Percentiles rank a stretch among this genome's conserved stretches.
Conservation (phyloP, 306 rosid species). For the Acacia crassicarpa region DNA sequence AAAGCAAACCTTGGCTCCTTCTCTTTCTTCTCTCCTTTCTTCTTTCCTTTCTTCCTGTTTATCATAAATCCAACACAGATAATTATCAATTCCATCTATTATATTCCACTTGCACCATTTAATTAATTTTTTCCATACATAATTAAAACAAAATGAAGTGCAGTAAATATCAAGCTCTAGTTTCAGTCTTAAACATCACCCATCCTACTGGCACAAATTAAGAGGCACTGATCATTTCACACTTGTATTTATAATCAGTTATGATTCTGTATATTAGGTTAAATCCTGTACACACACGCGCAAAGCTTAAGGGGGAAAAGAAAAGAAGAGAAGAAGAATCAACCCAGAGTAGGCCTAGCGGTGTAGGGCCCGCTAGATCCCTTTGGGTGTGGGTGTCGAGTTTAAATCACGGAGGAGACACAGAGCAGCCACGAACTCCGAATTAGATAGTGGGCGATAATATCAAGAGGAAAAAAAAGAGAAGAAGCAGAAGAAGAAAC, state of each 20-base stretch:
- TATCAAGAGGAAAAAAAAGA: not conserved
- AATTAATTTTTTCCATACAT: not conserved
- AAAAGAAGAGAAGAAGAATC: too few relatives aligned
- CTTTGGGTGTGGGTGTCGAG: too few relatives aligned
- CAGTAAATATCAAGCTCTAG: not conserved
- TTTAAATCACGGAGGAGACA: too few relatives aligned
- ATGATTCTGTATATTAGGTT: not conserved
- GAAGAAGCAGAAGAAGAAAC: not conserved
- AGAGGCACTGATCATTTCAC: not conserved
- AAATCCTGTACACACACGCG: not conserved
- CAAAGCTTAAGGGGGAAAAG: not conserved
- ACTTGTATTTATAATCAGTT: not conserved
- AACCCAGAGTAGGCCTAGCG: too few relatives aligned
- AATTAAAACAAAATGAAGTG: not conserved
- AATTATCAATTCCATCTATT: not conserved
- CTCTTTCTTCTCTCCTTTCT: conserved; percentile 69
- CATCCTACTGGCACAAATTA: not conserved
- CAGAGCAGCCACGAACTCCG: too few relatives aligned
- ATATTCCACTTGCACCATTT: conserved; percentile 30
- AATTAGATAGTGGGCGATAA: too few relatives aligned
- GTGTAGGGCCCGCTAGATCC: too few relatives aligned
- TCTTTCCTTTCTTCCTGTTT: conserved; percentile 54
- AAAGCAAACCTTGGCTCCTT: conserved; percentile 80
- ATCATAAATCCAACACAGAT: not conserved
- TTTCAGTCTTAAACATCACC: not conserved